Evolutionary conservation across 2,329 filamentous ascomycete species (phyloP).

Genomic region (Passalora sequoiae): DNA sequence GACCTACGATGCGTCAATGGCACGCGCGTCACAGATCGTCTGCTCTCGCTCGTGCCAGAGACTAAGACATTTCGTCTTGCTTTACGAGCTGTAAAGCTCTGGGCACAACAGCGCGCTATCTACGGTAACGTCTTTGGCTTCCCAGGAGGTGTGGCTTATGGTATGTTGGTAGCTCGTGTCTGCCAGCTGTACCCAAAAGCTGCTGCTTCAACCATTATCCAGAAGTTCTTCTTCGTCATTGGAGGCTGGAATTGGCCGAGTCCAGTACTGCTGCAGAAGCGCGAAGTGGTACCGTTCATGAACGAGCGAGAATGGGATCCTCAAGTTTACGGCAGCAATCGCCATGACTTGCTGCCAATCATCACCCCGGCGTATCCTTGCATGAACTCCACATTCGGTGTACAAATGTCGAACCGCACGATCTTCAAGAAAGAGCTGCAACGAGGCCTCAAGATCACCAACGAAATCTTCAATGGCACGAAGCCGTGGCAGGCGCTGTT

Average conservation of each 20-base stretch:
- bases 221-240: slow-evolving; percentile 93
- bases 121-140: slow-evolving; percentile 97
- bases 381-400: slow-evolving; percentile 96
- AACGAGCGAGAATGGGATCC: slow-evolving; percentile 93
- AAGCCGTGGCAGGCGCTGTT: slow-evolving; percentile 84
- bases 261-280: slow-evolving; percentile 83
- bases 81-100: slow-evolving; percentile 87
- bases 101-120: slow-evolving; percentile 86
- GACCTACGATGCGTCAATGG: slow-evolving; percentile 89
- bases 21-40: slow-evolving; percentile 89
- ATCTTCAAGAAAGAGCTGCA: slow-evolving; percentile 80
- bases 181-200: slow-evolving; percentile 96
- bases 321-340: slow-evolving; percentile 74
- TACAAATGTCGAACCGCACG: slow-evolving; percentile 76
- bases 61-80: slow-evolving; percentile 84
- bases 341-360: slow-evolving; percentile 90
- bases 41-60: slow-evolving; percentile 82
- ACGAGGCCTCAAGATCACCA: slow-evolving; percentile 69
- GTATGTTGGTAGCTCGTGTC: slow-evolving; percentile 91
- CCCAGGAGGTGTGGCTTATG: slow-evolving; percentile 95
- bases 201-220: slow-evolving; percentile 78
- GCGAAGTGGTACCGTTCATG: slow-evolving; percentile 71
- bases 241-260: slow-evolving; percentile 88
- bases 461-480: slow-evolving; percentile 72
- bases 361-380: slow-evolving; percentile 96